These are phyloP conservation scores for Epichloe amarillans DNA, from an alignment of 2,329 filamentous ascomycete genomes.

Conservation along the genomic window DNA sequence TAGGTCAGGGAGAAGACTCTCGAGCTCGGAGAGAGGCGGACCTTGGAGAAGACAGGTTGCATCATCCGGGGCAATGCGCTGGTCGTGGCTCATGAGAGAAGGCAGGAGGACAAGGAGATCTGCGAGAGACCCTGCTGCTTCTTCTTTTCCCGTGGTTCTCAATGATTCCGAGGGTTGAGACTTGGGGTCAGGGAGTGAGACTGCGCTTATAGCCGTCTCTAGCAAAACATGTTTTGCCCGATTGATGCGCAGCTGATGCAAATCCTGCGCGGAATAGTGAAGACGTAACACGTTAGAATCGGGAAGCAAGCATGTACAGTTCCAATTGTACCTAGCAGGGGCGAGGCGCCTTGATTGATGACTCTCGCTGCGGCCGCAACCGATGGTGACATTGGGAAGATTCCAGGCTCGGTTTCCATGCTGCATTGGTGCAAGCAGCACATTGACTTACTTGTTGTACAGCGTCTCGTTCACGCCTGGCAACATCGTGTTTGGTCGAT, in stretches of 20 bases:
- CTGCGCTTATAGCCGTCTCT: slow-evolving; percentile 32
- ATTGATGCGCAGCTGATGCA: slow-evolving; percentile 33
- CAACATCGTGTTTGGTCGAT: slow-evolving; percentile 39
- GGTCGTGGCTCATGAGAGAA: slow-evolving; percentile 27
- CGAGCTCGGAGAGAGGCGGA: slow-evolving; percentile 35
- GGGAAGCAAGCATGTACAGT: too few species aligned
- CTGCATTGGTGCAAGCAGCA: not conserved
- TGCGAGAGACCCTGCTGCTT: slow-evolving; percentile 31
- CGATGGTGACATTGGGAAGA: not conserved
- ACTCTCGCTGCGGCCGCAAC: not conserved
- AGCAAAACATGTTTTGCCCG: slow-evolving; percentile 39
- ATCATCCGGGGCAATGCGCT: slow-evolving; percentile 22
- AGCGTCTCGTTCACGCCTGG: slow-evolving; percentile 34
- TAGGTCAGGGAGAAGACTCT: slow-evolving; percentile 33
- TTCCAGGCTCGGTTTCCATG: too few species aligned
- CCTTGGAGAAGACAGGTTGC: slow-evolving; percentile 32
- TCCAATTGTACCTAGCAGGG: too few species aligned
- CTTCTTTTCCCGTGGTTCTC: not conserved
- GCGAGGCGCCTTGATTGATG: too few species aligned
- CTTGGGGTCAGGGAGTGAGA: slow-evolving; percentile 19
- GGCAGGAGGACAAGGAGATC: slow-evolving; percentile 44
- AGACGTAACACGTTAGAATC: not conserved
- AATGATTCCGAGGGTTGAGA: slow-evolving; percentile 4
- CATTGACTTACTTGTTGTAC: slow-evolving; percentile 31
- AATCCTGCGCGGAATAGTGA: slow-evolving; percentile 24